Percentiles rank a stretch among this genome's conserved stretches.
phyloP scores from a whole-genome alignment of 306 rosid species.

The Pterocarpus macrocarpus region DNA sequence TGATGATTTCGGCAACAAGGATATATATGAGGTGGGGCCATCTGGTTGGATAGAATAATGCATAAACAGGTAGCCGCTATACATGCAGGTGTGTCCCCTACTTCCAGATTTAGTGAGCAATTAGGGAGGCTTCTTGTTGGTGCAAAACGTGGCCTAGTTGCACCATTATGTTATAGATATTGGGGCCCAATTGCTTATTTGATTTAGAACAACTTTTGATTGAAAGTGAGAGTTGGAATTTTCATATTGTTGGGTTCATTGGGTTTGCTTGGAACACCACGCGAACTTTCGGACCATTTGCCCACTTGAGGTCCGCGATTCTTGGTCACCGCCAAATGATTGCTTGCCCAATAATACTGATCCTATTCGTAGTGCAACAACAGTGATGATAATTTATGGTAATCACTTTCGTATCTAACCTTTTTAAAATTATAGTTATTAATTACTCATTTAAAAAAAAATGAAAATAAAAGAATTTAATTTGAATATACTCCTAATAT shows the following conservation, averaged over 20 bases:
- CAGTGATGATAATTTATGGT: neutral
- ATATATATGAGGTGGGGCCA: neutral
- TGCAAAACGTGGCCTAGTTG: slow-evolving; percentile 63
- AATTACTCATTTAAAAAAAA: neutral
- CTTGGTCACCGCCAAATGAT: slow-evolving; percentile 14
- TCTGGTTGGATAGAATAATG: slow-evolving; percentile 12
- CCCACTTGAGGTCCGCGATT: slow-evolving; percentile 18
- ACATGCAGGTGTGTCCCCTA: slow-evolving; percentile 41
- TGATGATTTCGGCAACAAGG: slow-evolving; percentile 34
- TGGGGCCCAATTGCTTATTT: slow-evolving; percentile 18
- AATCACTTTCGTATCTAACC: slow-evolving; percentile 11
- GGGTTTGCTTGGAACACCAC: slow-evolving; percentile 16
- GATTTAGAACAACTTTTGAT: slow-evolving; percentile 25
- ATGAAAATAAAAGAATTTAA: no score
- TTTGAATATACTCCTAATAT: no score
- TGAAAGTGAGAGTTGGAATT: slow-evolving; percentile 7
- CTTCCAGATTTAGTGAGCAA: slow-evolving; percentile 27
- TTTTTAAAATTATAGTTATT: neutral
- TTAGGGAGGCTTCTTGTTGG: slow-evolving; percentile 24
- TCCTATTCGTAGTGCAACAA: neutral
- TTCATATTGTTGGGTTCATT: neutral
- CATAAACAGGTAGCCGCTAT: neutral
- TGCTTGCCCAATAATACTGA: neutral
- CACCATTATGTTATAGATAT: slow-evolving; percentile 20
- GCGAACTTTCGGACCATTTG: slow-evolving; percentile 43